These are phyloP conservation scores for Kwoniella botswanensis DNA, from an alignment of 768 basidiomycete genomes.

Conservation along the genomic window DNA sequence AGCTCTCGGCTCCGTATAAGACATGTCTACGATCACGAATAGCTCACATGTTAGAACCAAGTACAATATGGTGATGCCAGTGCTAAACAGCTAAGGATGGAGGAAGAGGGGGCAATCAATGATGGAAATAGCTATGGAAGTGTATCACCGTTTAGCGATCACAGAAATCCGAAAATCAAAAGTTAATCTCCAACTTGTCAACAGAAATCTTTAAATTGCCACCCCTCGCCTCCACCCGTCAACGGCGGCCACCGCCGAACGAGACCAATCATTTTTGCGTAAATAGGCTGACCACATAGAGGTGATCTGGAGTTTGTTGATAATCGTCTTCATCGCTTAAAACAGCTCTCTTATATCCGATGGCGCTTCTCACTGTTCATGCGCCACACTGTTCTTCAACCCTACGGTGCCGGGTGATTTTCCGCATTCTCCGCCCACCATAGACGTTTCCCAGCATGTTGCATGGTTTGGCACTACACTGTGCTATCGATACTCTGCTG, in stretches of 20 bases:
- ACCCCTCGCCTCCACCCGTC: conserved; percentile 6
- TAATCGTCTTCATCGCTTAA: conserved; percentile 8
- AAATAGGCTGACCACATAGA: conserved; percentile 3
- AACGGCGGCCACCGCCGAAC: neutral
- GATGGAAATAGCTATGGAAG: too few species aligned
- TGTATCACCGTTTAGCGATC: too few species aligned
- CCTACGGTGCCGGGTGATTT: neutral
- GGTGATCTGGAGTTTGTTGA: neutral
- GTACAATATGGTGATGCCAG: too few species aligned
- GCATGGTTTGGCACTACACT: neutral
- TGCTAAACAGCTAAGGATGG: too few species aligned
- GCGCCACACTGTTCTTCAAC: neutral
- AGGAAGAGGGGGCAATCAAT: too few species aligned
- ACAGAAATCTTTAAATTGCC: conserved; percentile 26
- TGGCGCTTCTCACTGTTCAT: neutral
- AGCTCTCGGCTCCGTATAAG: neutral
- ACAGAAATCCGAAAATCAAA: neutral
- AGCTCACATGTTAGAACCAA: too few species aligned
- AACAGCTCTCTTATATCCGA: conserved; percentile 8
- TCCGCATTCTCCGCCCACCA: neutral
- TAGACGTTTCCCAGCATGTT: neutral
- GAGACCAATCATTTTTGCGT: neutral
- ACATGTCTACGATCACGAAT: neutral
- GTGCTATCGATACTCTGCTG: neutral
- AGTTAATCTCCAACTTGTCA: conserved; percentile 11